Conservation (phyloP, 345 rosid genomes). For the Atalantia buxifolia region DNA sequence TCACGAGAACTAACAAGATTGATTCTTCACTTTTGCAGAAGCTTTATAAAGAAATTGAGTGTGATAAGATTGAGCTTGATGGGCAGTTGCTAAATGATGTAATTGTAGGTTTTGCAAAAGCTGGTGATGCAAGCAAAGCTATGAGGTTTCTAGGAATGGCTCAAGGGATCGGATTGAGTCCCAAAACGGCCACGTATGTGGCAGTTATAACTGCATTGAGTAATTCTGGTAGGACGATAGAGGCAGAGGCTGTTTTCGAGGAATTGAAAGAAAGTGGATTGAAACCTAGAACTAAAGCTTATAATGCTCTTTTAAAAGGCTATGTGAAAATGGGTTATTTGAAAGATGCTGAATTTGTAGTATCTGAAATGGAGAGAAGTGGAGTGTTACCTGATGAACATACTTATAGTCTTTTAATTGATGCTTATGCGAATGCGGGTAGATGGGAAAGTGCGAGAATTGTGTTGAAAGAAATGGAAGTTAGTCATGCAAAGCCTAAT, state of each 20-base stretch:
- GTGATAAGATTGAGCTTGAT: conserved; percentile 76
- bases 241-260: conserved; percentile 95
- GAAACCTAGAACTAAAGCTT: conserved; percentile 74
- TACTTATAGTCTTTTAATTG: conserved; percentile 78
- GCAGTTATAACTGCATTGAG: conserved; percentile 64
- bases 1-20: conserved; percentile 59
- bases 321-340: conserved; percentile 71
- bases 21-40: conserved; percentile 65
- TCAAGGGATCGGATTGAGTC: conserved; percentile 68
- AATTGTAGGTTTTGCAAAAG: conserved; percentile 78
- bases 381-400: conserved; percentile 86
- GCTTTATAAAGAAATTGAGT: conserved; percentile 61
- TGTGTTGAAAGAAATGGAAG: conserved; percentile 95
- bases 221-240: conserved; percentile 54
- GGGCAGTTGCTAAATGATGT: conserved; percentile 76
- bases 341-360: conserved; percentile 75
- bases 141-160: conserved; percentile 65
- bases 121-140: conserved; percentile 69
- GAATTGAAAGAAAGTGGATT: conserved; percentile 79
- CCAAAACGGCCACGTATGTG: conserved; percentile 58
- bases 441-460: conserved; percentile 96
- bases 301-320: conserved; percentile 83
- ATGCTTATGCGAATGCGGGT: conserved; percentile 85
- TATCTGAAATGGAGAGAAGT: conserved; percentile 83
- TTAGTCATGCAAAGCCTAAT: conserved; percentile 59